phyloP scores from a whole-genome alignment of 768 basidiomycete genomes.

The Termitomyces sp. region DNA sequence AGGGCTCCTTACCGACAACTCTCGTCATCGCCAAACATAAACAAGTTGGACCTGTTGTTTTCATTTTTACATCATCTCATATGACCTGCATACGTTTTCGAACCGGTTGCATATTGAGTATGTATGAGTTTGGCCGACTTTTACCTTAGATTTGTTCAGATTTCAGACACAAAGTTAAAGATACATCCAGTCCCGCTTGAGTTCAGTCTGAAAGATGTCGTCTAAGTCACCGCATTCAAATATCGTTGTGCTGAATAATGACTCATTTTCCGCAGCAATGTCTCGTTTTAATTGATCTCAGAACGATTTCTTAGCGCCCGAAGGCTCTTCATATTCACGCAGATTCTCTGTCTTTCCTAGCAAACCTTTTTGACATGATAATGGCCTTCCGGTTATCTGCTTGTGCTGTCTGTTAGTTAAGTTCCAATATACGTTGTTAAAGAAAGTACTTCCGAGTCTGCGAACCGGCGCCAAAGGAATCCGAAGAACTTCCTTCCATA shows the following conservation, averaged over 20 bases:
- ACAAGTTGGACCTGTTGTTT: not conserved
- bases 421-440: conserved; percentile 15
- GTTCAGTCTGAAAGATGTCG: not conserved
- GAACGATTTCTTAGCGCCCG: conserved; percentile 21
- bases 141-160: not conserved
- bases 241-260: not conserved
- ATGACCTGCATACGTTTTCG: not conserved
- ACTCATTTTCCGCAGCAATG: conserved; percentile 7
- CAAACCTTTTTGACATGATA: conserved; percentile 11
- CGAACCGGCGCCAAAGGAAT: conserved; percentile 2
- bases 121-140: not conserved
- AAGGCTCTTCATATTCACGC: conserved; percentile 19
- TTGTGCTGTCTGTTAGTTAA: conserved; percentile 18
- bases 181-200: not conserved
- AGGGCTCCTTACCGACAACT: not conserved
- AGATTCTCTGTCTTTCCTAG: conserved; percentile 13
- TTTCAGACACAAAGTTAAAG: not conserved
- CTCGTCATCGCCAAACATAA: not conserved
- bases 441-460: not conserved
- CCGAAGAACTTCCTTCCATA: conserved; percentile 15
- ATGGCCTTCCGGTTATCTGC: conserved; percentile 13
- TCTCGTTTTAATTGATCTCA: conserved; percentile 23
- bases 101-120: not conserved
- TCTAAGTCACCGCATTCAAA: not conserved
- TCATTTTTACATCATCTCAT: not conserved